These are phyloP conservation scores for Trichocomaceae sp. DNA, from an alignment of 2,329 filamentous ascomycete genomes.

Conservation along the genomic window DNA sequence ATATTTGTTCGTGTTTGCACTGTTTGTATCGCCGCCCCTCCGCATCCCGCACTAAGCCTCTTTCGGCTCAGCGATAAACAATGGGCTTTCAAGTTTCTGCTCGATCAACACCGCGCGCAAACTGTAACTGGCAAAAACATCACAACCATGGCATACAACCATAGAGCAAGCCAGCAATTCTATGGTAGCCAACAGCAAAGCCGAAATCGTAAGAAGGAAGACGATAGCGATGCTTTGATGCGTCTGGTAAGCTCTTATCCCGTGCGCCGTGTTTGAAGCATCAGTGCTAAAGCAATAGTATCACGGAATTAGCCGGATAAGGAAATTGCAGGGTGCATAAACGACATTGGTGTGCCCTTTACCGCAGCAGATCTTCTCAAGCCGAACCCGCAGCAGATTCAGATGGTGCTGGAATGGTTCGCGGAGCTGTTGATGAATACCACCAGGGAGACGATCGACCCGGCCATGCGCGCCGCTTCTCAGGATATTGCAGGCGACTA, in stretches of 20 bases:
- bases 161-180: conserved; percentile 48
- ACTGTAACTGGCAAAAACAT: not conserved
- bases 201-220: conserved; percentile 49
- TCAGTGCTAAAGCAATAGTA: conserved; percentile 12
- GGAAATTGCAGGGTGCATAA: conserved; percentile 95
- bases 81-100: conserved; percentile 13
- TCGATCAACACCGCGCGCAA: not conserved
- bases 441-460: conserved; percentile 86
- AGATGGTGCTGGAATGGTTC: conserved; percentile 98
- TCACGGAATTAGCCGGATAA: conserved; percentile 47
- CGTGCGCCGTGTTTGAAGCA: not conserved
- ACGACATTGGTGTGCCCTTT: conserved; percentile 89
- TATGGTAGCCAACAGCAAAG: conserved; percentile 42
- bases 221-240: conserved; percentile 53
- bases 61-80: conserved; percentile 28
- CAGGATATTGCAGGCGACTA: conserved; percentile 81
- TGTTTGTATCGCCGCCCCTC: conserved; percentile 29
- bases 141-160: conserved; percentile 43
- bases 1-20: conserved; percentile 27
- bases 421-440: conserved; percentile 89
- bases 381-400: conserved; percentile 87
- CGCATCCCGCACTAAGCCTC: conserved; percentile 27
- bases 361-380: conserved; percentile 81
- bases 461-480: conserved; percentile 86
- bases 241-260: conserved; percentile 41